A percentile compares a stretch with the other conserved stretches of the same genome.
Conservation (phyloP, 768 basidiomycete genomes). For the Omphalotus guepiniiformis region DNA sequence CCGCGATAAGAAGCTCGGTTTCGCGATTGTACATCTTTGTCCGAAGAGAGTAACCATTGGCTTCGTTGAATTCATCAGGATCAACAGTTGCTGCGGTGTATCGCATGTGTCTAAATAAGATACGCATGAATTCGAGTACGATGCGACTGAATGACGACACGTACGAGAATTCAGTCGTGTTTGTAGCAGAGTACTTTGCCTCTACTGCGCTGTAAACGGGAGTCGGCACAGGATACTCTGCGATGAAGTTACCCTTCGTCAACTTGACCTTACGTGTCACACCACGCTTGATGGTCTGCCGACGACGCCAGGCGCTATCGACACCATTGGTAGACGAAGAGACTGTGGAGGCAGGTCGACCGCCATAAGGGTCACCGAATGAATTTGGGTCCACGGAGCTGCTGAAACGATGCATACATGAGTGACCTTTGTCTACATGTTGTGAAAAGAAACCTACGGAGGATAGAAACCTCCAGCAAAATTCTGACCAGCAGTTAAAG, state of each 20-base stretch:
- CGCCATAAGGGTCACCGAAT: constrained; percentile 63
- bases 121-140: background rate
- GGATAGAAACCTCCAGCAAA: constrained; percentile 70
- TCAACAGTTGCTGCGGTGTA: constrained; percentile 92
- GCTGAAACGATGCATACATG: constrained; percentile 10
- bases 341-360: constrained; percentile 46
- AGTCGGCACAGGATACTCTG: constrained; percentile 64
- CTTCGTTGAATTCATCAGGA: constrained; percentile 82
- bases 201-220: constrained; percentile 65
- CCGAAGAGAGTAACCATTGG: constrained; percentile 80
- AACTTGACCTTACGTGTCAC: constrained; percentile 72
- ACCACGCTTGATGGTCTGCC: constrained; percentile 69
- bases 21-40: constrained; percentile 82
- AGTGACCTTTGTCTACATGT: no score
- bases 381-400: constrained; percentile 51
- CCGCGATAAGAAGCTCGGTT: constrained; percentile 91
- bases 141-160: constrained; percentile 24
- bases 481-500: constrained; percentile 55
- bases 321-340: constrained; percentile 53
- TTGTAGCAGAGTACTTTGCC: constrained; percentile 50
- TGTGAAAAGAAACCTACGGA: constrained; percentile 46
- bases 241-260: constrained; percentile 71
- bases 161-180: constrained; percentile 69
- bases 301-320: constrained; percentile 58
- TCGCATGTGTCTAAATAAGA: constrained; percentile 69